Evolutionary conservation across 163 green algal species (phyloP).

Genomic region (Prototheca cutis): DNA sequence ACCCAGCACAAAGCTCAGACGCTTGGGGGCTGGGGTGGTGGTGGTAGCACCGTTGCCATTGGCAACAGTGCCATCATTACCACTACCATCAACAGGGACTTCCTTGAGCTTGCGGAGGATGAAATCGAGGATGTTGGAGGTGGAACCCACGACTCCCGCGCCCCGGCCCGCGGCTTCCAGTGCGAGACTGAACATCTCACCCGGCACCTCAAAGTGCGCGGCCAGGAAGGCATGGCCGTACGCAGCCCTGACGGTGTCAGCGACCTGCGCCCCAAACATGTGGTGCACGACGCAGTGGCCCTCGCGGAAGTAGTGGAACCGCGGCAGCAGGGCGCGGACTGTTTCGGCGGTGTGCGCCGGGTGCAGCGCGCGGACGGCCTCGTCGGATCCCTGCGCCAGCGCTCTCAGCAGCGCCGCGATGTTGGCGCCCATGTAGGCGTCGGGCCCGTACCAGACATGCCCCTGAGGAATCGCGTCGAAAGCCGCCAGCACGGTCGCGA

Average conservation of each 20-base stretch:
- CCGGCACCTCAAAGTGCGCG: slow-evolving; percentile 96
- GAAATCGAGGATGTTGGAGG: slow-evolving; percentile 96
- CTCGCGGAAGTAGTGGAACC: slow-evolving; percentile 78
- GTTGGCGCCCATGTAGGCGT: slow-evolving; percentile 98
- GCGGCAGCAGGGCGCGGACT: slow-evolving; percentile 60
- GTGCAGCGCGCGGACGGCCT: slow-evolving; percentile 56
- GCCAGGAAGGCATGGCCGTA: slow-evolving; percentile 91
- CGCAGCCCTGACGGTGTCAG: slow-evolving; percentile 29
- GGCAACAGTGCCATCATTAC: too few species aligned
- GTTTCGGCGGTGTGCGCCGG: slow-evolving; percentile 55
- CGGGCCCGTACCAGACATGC: slow-evolving; percentile 92
- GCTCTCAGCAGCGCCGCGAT: slow-evolving; percentile 72
- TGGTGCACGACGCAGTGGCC: slow-evolving; percentile 97
- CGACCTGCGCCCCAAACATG: slow-evolving; percentile 87
- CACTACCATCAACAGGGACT: too few species aligned
- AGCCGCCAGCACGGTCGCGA: slow-evolving; percentile 87
- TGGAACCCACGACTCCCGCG: slow-evolving; percentile 91
- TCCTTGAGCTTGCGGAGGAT: slow-evolving; percentile 71
- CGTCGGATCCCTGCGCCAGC: slow-evolving; percentile 50
- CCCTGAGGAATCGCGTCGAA: slow-evolving; percentile 61
- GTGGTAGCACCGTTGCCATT: background rate
- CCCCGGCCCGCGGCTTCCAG: slow-evolving; percentile 69
- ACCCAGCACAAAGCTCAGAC: slow-evolving; percentile 88
- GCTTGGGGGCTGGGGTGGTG: slow-evolving; percentile 18
- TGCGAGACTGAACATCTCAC: slow-evolving; percentile 92